Base-by-base conservation (phyloP, 2,329 filamentous ascomycete genomes). In the Macrophomina pseudophaseolina region DNA sequence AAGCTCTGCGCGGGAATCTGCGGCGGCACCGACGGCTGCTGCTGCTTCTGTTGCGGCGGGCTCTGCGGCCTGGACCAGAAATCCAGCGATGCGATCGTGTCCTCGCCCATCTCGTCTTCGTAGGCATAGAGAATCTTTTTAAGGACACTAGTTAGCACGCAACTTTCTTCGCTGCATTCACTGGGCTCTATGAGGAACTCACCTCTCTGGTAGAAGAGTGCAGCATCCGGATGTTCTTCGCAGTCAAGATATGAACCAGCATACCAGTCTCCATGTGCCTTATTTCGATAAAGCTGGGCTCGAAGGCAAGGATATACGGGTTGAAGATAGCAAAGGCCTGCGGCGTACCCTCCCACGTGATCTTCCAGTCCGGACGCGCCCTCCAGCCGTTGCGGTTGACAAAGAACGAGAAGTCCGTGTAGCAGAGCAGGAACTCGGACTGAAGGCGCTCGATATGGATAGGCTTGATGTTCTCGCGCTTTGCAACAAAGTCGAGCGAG, bases 311-410 rank as follows among this genome's bases (percentile, higher is more conserved):
- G 70, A 99, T 97, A 86, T 96, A 99, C 56, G 95, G 95, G 74
- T 96, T 96, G 71, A 93, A 97, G 65, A 98, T 89, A 1, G 95
- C 95, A 79, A 99, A 99, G 67, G 90, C 90, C 73, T 93, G 91
- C 48, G 95, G 95, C 52, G 89, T 92, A 66, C 95, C 95, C 82
- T 99, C 95, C 95, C 95, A 99, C 70, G 94, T 91, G 75, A 99
- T 97, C 73, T 91, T 90, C 95, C 95, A 99, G 79, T 99, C 95
- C 5, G 94, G 93, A 74, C 94, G 87, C 64, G 94, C 94, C 69
- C 95, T 89, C 95, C 95, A 99, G 44, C 95, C 95, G 78, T 99
- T 98, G 74, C 95, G 89, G 80, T 99, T 98, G 76, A 99, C 95
- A 75, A 98, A 99, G 87, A 99, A 99, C 12, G 93, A 97, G 80